Evolutionary conservation across 805 yeast genomes (phyloP).

Genomic region (Pichia californica): DNA sequence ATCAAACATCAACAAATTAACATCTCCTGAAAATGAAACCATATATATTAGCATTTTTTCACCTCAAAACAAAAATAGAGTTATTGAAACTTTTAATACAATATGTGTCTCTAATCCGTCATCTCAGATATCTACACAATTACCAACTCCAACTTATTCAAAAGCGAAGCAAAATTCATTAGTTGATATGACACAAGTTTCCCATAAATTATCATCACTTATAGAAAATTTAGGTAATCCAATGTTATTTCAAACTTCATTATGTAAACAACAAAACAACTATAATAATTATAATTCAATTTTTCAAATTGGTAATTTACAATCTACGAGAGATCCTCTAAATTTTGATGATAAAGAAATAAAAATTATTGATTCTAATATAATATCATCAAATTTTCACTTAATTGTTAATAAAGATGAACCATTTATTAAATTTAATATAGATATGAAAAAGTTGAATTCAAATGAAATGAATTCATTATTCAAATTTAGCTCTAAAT

Average conservation of each 20-base stretch:
- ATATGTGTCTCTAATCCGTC: constrained; percentile 12
- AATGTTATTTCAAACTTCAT: neutral
- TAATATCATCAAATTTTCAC: constrained; percentile 2
- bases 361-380: neutral
- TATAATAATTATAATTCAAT: neutral
- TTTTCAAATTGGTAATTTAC: constrained; percentile 19
- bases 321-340: constrained; percentile 19
- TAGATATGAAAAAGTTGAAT: constrained; percentile 15
- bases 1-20: constrained; percentile 1
- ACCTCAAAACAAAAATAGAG: constrained; percentile 21
- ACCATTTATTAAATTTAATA: constrained; percentile 16
- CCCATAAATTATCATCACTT: constrained; percentile 9
- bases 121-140: neutral
- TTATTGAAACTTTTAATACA: constrained; percentile 21
- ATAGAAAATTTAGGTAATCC: neutral
- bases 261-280: neutral
- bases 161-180: neutral
- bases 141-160: neutral
- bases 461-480: constrained; percentile 6
- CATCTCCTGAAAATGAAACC: neutral
- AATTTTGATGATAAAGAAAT: constrained; percentile 3
- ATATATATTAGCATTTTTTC: constrained; percentile 22
- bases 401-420: constrained; percentile 25
- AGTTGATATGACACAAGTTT: constrained; percentile 11
- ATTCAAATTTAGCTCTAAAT: constrained; percentile 4